phyloP scores from a whole-genome alignment of 2,329 filamentous ascomycete genomes.

The Colletotrichum eremochloae region DNA sequence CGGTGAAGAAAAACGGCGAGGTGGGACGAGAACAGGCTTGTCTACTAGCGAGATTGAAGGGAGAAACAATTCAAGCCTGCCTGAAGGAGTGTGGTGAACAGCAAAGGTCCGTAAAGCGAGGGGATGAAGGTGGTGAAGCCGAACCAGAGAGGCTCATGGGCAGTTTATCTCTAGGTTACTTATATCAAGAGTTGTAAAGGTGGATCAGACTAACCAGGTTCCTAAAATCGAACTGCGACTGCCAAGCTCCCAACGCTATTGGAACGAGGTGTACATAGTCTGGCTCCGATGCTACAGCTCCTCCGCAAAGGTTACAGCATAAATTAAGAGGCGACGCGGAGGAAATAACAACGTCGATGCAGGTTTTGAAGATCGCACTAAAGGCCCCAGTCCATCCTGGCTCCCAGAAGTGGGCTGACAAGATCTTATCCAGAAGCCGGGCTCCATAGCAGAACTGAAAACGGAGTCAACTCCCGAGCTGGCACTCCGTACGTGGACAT shows the following conservation, averaged over 20 bases:
- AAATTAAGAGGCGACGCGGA: slow-evolving; percentile 41
- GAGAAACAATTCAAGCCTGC: slow-evolving; percentile 38
- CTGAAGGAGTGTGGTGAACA: slow-evolving; percentile 38
- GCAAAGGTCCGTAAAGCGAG: slow-evolving; percentile 7
- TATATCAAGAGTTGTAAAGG: slow-evolving; percentile 27
- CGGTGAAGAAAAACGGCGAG: slow-evolving; percentile 1
- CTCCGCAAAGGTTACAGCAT: slow-evolving; percentile 27
- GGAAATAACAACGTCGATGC: slow-evolving; percentile 41
- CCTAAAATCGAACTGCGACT: slow-evolving; percentile 13
- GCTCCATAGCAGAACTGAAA: neutral
- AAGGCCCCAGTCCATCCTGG: slow-evolving; percentile 30
- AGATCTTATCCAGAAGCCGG: neutral
- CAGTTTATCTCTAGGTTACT: slow-evolving; percentile 24
- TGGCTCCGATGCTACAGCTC: slow-evolving; percentile 8
- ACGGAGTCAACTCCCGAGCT: slow-evolving; percentile 21
- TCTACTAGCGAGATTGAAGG: slow-evolving; percentile 29
- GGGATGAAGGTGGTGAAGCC: slow-evolving; percentile 15
- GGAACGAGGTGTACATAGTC: neutral
- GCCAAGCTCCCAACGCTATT: neutral
- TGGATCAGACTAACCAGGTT: slow-evolving; percentile 1
- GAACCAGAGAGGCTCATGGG: neutral
- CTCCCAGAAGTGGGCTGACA: slow-evolving; percentile 26
- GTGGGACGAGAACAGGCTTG: slow-evolving; percentile 21
- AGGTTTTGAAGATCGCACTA: slow-evolving; percentile 39
- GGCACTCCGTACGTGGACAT: slow-evolving; percentile 26